These are phyloP conservation scores for Vickermania spadyakhi DNA, from an alignment of 208 protist genomes.

Conservation along the genomic window DNA sequence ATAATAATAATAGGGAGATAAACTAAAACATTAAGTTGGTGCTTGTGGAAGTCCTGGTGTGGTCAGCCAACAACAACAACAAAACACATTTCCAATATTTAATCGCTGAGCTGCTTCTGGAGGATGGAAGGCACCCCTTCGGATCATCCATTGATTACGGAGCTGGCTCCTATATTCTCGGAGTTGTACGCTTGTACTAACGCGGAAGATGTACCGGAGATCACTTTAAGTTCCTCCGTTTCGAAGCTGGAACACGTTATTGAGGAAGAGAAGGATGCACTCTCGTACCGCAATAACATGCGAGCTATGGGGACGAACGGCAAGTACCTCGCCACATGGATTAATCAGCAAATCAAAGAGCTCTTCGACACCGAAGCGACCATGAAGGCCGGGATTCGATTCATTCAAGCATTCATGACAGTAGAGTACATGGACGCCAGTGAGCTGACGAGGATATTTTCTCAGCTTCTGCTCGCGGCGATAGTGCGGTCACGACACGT, in stretches of 20 bases:
- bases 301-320: constrained; percentile 29
- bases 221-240: constrained; percentile 51
- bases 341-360: constrained; percentile 62
- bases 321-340: constrained; percentile 44
- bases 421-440: constrained; percentile 79
- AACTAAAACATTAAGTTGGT: too few species aligned
- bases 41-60: too few species aligned
- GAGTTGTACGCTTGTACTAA: constrained; percentile 33
- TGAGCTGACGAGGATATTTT: constrained; percentile 64
- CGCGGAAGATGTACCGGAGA: constrained; percentile 5
- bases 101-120: too few species aligned
- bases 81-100: too few species aligned
- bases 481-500: constrained; percentile 41
- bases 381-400: constrained; percentile 50
- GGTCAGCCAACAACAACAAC: too few species aligned
- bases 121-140: too few species aligned
- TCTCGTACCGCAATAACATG: constrained; percentile 60
- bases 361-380: constrained; percentile 58
- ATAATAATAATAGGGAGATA: too few species aligned
- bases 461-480: constrained; percentile 46
- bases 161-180: constrained; percentile 80
- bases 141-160: constrained; percentile 67
- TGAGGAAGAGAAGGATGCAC: constrained; percentile 75
- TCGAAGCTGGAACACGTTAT: constrained; percentile 79
- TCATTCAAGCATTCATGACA: constrained; percentile 47